These are phyloP conservation scores for Nothophoma quercina DNA, from an alignment of 2,329 filamentous ascomycete species.

Conservation along the genomic window DNA sequence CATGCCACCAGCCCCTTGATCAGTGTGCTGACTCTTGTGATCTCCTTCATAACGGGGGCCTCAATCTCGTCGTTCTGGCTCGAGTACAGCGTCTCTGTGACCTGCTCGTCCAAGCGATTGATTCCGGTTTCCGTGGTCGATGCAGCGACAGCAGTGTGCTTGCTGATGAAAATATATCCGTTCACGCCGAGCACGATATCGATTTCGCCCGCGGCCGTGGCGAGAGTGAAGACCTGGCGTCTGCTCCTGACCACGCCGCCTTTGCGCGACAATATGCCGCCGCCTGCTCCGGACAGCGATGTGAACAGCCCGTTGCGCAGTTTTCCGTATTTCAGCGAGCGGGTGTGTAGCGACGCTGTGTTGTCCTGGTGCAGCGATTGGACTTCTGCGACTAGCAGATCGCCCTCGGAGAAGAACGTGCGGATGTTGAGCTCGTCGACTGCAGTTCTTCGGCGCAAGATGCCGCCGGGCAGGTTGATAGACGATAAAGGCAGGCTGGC, in stretches of 20 bases:
- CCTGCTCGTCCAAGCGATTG: conserved; percentile 86
- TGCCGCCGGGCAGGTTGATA: conserved; percentile 95
- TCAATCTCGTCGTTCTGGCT: conserved; percentile 91
- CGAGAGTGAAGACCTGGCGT: conserved; percentile 83
- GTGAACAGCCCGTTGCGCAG: conserved; percentile 92
- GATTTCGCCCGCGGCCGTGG: conserved; percentile 69
- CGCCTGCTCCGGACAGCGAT: conserved; percentile 79
- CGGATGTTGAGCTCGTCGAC: conserved; percentile 97
- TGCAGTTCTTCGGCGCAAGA: conserved; percentile 87
- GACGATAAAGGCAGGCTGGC: conserved; percentile 84
- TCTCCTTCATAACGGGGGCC: conserved; percentile 81
- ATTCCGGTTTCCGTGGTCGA: conserved; percentile 68
- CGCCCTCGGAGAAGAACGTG: conserved; percentile 95
- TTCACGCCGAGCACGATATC: conserved; percentile 94
- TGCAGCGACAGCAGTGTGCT: conserved; percentile 71
- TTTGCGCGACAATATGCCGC: conserved; percentile 57
- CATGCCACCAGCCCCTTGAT: conserved; percentile 84
- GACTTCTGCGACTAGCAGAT: conserved; percentile 92
- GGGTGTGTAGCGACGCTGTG: conserved; percentile 85
- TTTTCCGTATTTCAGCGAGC: conserved; percentile 92
- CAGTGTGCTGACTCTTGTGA: conserved; percentile 81
- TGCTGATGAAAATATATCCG: conserved; percentile 94
- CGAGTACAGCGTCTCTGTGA: conserved; percentile 86
- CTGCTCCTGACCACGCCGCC: conserved; percentile 84
- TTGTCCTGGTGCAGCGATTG: conserved; percentile 89